Evolutionary conservation across 1,284 basidiomycete genomes (phyloP), one percentile per base, ranked within the genome.

Genomic region (Heterobasidion occidentale): DNA sequence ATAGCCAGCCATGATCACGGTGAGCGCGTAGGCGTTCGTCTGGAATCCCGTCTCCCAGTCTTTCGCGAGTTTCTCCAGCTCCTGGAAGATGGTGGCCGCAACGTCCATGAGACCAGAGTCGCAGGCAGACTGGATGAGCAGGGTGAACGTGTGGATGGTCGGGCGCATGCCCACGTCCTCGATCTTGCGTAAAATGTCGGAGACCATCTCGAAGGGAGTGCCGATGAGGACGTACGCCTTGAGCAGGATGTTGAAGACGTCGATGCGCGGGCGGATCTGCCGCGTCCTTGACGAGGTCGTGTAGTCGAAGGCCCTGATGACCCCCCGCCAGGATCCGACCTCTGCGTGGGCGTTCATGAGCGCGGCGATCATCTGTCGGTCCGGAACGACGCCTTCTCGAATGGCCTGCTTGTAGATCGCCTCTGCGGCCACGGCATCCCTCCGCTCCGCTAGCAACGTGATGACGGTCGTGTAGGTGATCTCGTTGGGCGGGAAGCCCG

Each of bases 291-390:
- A 67, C 1, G 68, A 65, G 19, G 76, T 72, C 52, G 94, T 70
- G 68, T 84, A 92, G 59, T 89, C 82, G 64, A 90, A 94, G 27
- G 83, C 73, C 36, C 81, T 78, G 61, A 92, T 77, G 47, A 87
- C 90, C 45, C 85, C 83, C 49, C 74, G 70, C 87, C 91, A 94
- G n/a, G 84, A 82, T 1, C 89, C 91, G 2, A 85, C 79, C 65
- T 92, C 86, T 55, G 94, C 86, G 65, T 94, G 84, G 0, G 90
- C 91, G 64, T 93, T 84, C 81, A 98, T 84, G 53, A 98, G 69
- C 4, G 89, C 76, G 9, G 80, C 79, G 63, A 88, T 76, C 75
- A 92, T 83, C 17, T 73, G 69, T 33, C 77, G 76, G 65, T 89
- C 84, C 1, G 90, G 88, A 3, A 70, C 65, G 53, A 92, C 66